Conservation (phyloP, 345 rosid genomes). For the Boechera divaricarpa region DNA sequence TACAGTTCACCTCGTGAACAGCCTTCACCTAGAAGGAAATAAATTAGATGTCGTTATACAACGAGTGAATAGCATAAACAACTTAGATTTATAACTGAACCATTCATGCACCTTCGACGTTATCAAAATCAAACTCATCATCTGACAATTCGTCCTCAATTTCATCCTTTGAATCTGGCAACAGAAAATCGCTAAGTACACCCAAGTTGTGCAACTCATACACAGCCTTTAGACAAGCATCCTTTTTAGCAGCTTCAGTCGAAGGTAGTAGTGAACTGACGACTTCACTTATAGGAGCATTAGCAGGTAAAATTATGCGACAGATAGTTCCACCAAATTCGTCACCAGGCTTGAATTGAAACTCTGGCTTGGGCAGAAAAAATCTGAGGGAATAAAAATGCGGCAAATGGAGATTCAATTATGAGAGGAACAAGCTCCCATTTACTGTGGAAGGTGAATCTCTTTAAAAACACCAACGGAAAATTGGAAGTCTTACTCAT, state of each 20-base stretch:
- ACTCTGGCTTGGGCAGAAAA: conserved; percentile 78
- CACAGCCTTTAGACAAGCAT: conserved; percentile 83
- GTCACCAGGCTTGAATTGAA: conserved; percentile 60
- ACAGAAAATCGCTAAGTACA: conserved; percentile 69
- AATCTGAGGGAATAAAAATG: conserved; percentile 60
- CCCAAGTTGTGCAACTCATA: conserved; percentile 80
- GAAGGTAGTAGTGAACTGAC: conserved; percentile 65
- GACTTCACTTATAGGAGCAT: conserved; percentile 76
- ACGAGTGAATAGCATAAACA: conserved; percentile 20
- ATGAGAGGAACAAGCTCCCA: conserved; percentile 20
- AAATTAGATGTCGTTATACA: conserved; percentile 8
- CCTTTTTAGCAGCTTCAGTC: conserved; percentile 78
- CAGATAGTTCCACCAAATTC: conserved; percentile 81
- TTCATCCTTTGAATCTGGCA: conserved; percentile 54
- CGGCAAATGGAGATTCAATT: conserved; percentile 32
- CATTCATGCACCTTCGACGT: conserved; percentile 60
- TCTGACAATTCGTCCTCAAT: conserved; percentile 50
- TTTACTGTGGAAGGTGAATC: conserved; percentile 16
- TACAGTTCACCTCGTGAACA: conserved; percentile 63
- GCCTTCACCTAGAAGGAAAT: conserved; percentile 55
- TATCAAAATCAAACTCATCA: conserved; percentile 47
- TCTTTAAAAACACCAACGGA: conserved; percentile 24
- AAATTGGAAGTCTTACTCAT: conserved; percentile 67
- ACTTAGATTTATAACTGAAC: conserved; percentile 27
- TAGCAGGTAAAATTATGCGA: conserved; percentile 71